These are phyloP conservation scores for Trichoderma brevicompactum DNA, from an alignment of 2,329 filamentous ascomycete genomes.

Conservation along the genomic window DNA sequence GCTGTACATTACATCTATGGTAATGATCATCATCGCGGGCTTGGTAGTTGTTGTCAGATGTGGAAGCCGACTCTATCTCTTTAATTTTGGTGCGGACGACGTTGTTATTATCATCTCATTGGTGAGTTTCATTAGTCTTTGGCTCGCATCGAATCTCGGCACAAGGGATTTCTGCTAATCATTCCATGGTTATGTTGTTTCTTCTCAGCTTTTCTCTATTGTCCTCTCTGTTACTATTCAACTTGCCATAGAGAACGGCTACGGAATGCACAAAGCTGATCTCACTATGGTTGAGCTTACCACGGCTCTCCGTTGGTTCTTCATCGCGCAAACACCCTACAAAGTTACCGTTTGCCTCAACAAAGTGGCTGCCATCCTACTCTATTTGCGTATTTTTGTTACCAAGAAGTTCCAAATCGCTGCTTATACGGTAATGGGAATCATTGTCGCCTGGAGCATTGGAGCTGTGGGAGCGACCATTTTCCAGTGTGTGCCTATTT, in stretches of 20 bases:
- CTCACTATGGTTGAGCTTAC: conserved; percentile 38
- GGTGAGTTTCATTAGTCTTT: conserved; percentile 33
- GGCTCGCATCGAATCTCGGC: too few relatives aligned
- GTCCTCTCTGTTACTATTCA: conserved; percentile 24
- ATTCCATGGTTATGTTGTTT: background rate
- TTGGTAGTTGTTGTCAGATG: conserved; percentile 43
- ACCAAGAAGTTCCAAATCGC: conserved; percentile 46
- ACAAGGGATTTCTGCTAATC: background rate
- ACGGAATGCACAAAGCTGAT: conserved; percentile 46
- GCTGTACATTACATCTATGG: conserved; percentile 40
- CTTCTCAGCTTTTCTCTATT: conserved; percentile 7
- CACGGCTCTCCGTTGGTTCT: conserved; percentile 46
- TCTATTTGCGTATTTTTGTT: conserved; percentile 56
- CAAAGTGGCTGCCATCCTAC: conserved; percentile 54
- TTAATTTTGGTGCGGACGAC: conserved; percentile 45
- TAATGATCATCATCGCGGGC: conserved; percentile 45
- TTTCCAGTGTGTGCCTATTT: conserved; percentile 53
- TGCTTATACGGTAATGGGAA: conserved; percentile 44
- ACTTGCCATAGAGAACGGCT: conserved; percentile 44
- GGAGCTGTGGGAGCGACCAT: conserved; percentile 49
- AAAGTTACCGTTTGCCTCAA: conserved; percentile 55
- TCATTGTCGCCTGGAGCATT: conserved; percentile 49
- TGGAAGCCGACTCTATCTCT: conserved; percentile 42
- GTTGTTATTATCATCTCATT: conserved; percentile 45
- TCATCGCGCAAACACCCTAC: conserved; percentile 53